These are phyloP conservation scores for Boletus sp. DNA, from an alignment of 768 basidiomycete species.

Conservation along the genomic window DNA sequence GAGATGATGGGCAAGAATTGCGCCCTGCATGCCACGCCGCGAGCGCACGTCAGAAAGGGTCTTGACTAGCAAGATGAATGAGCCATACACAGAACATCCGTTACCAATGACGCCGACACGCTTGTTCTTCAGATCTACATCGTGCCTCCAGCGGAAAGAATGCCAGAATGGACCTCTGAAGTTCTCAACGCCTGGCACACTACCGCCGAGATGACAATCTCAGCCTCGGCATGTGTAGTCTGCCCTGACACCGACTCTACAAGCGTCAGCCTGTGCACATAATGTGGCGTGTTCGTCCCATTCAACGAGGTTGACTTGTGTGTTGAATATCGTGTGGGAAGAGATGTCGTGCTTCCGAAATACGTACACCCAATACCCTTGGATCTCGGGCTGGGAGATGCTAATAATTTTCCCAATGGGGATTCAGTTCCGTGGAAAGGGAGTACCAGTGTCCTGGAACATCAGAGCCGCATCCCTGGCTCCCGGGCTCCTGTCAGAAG, in stretches of 20 bases:
- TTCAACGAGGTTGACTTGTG: slow-evolving; percentile 35
- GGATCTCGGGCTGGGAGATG: slow-evolving; percentile 7
- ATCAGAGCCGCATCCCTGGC: neutral
- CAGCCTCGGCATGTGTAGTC: slow-evolving; percentile 13
- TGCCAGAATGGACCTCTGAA: slow-evolving; percentile 53
- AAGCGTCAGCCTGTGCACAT: slow-evolving; percentile 43
- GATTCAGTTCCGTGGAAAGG: slow-evolving; percentile 1
- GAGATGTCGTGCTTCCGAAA: slow-evolving; percentile 41
- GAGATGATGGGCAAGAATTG: slow-evolving; percentile 60
- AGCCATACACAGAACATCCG: slow-evolving; percentile 55
- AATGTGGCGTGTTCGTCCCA: slow-evolving; percentile 47
- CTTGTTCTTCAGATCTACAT: slow-evolving; percentile 50
- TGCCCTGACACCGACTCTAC: slow-evolving; percentile 33
- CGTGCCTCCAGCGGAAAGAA: slow-evolving; percentile 55
- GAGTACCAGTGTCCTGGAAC: neutral
- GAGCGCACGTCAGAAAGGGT: slow-evolving; percentile 5
- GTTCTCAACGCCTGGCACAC: neutral
- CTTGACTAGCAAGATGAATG: slow-evolving; percentile 7
- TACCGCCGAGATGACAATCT: slow-evolving; percentile 1
- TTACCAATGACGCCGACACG: slow-evolving; percentile 62
- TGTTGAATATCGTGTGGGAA: slow-evolving; percentile 37
- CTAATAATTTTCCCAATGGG: neutral
- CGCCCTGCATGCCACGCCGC: slow-evolving; percentile 39
- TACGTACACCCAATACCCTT: slow-evolving; percentile 40
- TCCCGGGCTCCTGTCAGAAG: neutral